A percentile compares a stretch with the other conserved stretches of the same genome.
phyloP scores from a whole-genome alignment of 805 yeast genomes.

The Teunomyces lycoperdinae region DNA sequence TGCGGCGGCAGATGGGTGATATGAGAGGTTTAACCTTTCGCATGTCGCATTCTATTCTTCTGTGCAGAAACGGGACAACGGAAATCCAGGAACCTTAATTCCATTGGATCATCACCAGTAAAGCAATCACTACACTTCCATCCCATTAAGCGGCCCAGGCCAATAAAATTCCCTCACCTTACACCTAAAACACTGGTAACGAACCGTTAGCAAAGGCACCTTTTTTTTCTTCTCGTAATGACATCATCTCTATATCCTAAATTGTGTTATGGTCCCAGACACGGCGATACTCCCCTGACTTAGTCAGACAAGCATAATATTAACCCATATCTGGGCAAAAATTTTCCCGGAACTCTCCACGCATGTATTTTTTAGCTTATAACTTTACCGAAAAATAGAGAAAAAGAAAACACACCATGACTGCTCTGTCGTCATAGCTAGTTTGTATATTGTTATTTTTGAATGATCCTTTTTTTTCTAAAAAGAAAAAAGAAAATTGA shows the following conservation, averaged over 20 bases:
- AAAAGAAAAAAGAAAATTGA: no score
- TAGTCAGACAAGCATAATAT: neutral
- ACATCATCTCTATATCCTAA: neutral
- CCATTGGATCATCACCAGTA: neutral
- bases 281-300: neutral
- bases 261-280: neutral
- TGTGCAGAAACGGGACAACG: neutral
- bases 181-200: neutral
- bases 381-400: neutral
- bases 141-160: no score
- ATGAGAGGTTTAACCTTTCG: no score
- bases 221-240: neutral
- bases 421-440: neutral
- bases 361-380: no score
- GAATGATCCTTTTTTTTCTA: neutral
- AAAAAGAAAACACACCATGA: neutral
- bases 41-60: neutral
- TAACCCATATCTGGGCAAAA: neutral
- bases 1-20: neutral
- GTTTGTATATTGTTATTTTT: neutral
- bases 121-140: no score
- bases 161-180: neutral
- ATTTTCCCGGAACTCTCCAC: no score
- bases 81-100: neutral
- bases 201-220: neutral